A percentile compares a stretch with the other conserved stretches of the same genome.
Conservation (phyloP, 768 basidiomycete species). For the Mycena capillaripes region DNA sequence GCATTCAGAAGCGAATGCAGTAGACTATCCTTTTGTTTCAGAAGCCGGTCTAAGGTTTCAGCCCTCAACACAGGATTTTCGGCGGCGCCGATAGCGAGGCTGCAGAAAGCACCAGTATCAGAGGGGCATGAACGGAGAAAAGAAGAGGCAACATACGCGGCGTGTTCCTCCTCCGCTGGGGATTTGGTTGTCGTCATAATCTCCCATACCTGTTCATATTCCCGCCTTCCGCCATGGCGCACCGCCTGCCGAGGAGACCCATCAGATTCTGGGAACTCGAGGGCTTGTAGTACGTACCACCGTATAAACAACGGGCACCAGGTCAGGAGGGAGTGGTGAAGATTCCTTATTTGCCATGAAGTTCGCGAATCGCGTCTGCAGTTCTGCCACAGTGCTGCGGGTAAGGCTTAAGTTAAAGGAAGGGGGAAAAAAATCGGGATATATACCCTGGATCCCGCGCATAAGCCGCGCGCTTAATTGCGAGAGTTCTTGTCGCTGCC, state of each 20-base stretch:
- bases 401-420: too few species aligned
- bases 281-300: neutral
- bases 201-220: constrained; percentile 67
- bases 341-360: neutral
- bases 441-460: constrained; percentile 55
- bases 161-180: constrained; percentile 65
- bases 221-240: constrained; percentile 64
- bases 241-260: constrained; percentile 53
- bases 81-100: constrained; percentile 59
- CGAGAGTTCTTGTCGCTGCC: constrained; percentile 69
- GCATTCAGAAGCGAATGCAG: constrained; percentile 57
- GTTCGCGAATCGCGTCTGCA: neutral
- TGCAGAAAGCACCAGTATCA: too few species aligned
- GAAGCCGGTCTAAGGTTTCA: constrained; percentile 61
- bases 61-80: constrained; percentile 57
- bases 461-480: constrained; percentile 59
- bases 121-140: neutral
- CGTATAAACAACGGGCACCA: neutral
- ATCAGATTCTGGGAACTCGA: neutral
- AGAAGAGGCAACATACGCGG: constrained; percentile 48
- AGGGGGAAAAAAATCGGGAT: too few species aligned
- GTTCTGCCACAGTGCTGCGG: neutral
- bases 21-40: constrained; percentile 51
- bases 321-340: constrained; percentile 2
- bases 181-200: constrained; percentile 67